Base-by-base conservation (phyloP, 2,329 filamentous ascomycete species). In the Cryoendolithus antarcticus region DNA sequence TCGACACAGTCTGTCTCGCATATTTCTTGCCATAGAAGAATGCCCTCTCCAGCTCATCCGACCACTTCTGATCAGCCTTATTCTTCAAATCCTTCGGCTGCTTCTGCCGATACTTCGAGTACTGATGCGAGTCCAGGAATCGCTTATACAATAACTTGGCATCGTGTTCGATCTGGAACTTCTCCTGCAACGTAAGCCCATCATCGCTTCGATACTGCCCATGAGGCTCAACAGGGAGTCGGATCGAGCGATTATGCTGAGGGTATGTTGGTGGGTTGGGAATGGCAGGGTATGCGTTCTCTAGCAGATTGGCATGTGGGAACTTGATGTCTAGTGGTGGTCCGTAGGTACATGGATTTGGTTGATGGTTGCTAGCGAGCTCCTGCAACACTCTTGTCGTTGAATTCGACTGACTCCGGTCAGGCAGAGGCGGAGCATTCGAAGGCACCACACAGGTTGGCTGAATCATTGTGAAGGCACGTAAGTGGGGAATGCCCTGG, bases 161-260 rank as follows among this genome's bases (percentile, higher is more conserved):
- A 27, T 52, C 38, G 12, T 45, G 45, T 7, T 48, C 43, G 21
- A 46, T 38, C 37, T 40, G 37, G 37, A 42, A 35, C 31, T 44
- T 32, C 32, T 46, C 35, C 27, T 44, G 34, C 7, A 35, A 35
- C 13, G 39, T 40, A 37, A 31, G 32, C 27, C 28, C 11, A 30
- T 13, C 21, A 15, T 41, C 41, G 35, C 24, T 27, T 27, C 24
- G 24, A 8, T 27, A 27, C 7, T 27, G 24, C 7, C 24, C 24
- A 27, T 27, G 24, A 27, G 24, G 24, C 24, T 27, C 24, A 8
- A 27, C 24, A 8, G 40, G 71, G 86, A 37, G 88, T 95, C 56
- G 78, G 83, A 48, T 89, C 89, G 68, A 85, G 77, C 44, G 93
- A 94, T 56, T 95, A 93, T 54, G 71, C 95, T 3, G 88, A 95